Evolutionary conservation across 371 early-diverging fungal species (phyloP).

Genomic region (Actinomortierella ambigua): DNA sequence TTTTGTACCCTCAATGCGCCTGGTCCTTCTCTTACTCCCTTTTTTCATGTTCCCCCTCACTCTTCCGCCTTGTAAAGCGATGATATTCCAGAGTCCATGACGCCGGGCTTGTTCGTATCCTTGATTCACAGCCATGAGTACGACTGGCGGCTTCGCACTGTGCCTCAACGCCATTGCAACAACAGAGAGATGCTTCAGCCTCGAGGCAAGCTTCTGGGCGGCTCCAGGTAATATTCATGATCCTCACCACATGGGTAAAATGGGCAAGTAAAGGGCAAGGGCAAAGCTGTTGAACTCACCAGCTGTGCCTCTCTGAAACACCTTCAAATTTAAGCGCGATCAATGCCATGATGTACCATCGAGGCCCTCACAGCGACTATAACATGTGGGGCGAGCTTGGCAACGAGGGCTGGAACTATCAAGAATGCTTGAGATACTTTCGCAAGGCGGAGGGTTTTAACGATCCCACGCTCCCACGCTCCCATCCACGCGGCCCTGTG

Average conservation of each 20-base stretch:
- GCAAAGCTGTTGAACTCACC: too few relatives aligned
- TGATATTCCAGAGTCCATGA: too few relatives aligned
- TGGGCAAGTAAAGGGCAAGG: not conserved
- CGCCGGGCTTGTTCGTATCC: too few relatives aligned
- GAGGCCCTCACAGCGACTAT: conserved; percentile 30
- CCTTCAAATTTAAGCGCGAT: conserved; percentile 13
- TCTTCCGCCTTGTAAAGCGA: too few relatives aligned
- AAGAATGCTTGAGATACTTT: conserved; percentile 16
- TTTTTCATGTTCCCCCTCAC: too few relatives aligned
- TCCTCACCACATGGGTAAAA: not conserved
- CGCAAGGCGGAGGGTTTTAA: conserved; percentile 21
- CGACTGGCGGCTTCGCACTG: conserved; percentile 20
- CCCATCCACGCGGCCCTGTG: conserved; percentile 6
- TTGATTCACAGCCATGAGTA: not conserved
- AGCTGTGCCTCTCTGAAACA: not conserved
- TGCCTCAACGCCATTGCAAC: conserved; percentile 21
- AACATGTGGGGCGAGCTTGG: conserved; percentile 15
- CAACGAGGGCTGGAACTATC: conserved; percentile 18
- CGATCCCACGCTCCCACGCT: conserved; percentile 6
- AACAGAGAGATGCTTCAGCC: conserved; percentile 21
- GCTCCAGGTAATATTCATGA: conserved; percentile 21
- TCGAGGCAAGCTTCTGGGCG: conserved; percentile 45
- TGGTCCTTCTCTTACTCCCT: too few relatives aligned
- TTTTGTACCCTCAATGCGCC: too few relatives aligned
- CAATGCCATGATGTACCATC: conserved; percentile 44